Conservation (phyloP, 768 basidiomycete species). For the Pholiota microspora region DNA sequence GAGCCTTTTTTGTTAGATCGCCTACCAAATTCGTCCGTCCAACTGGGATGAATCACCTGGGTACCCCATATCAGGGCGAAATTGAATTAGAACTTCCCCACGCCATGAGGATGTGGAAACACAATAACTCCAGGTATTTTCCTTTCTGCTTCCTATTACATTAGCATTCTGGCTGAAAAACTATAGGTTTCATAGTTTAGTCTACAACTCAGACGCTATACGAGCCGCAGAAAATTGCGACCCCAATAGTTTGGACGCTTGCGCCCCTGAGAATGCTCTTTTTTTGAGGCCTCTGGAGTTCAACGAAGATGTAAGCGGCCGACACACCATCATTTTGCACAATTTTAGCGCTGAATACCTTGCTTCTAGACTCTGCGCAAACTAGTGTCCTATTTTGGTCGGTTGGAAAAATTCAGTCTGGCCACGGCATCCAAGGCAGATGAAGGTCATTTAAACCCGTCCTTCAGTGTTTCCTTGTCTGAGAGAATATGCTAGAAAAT, state of each 20-base stretch:
- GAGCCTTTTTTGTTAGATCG: conserved; percentile 24
- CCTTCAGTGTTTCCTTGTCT: neutral
- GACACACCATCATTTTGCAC: neutral
- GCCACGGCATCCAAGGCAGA: conserved; percentile 19
- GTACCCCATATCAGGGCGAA: conserved; percentile 23
- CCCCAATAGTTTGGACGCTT: conserved; percentile 15
- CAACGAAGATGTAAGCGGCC: conserved; percentile 50
- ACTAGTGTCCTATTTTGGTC: conserved; percentile 61
- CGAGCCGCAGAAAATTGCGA: conserved; percentile 34
- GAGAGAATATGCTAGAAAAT: neutral
- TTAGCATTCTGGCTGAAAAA: neutral
- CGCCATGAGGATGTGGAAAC: conserved; percentile 61
- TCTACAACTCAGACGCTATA: conserved; percentile 57
- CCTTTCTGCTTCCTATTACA: neutral
- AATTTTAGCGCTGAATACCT: neutral
- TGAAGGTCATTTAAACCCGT: neutral
- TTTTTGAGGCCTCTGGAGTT: conserved; percentile 58
- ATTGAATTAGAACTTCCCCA: conserved; percentile 49
- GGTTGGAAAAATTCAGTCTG: conserved; percentile 52
- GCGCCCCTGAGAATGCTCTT: conserved; percentile 29
- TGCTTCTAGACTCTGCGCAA: conserved; percentile 44
- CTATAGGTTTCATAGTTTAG: conserved; percentile 37
- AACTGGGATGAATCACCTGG: conserved; percentile 11
- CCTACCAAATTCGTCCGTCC: conserved; percentile 35
- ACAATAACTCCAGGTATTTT: conserved; percentile 49